phyloP scores from a whole-genome alignment of 73 alveolate genomes.

The Paramecium primaurelia region DNA sequence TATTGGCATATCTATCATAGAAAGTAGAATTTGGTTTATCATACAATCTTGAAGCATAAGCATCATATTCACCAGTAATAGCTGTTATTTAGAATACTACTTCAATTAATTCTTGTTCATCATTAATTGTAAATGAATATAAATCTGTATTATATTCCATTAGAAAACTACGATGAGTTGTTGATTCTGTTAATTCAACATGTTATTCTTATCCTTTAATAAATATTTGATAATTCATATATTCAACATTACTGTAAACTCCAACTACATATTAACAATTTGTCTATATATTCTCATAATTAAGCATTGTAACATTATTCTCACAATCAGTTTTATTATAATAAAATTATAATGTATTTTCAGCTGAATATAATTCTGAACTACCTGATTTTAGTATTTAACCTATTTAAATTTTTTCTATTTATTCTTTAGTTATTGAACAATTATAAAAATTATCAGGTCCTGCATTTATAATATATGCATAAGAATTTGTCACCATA shows the following conservation, averaged over 20 bases:
- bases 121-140: not conserved
- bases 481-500: not conserved
- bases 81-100: conserved; percentile 10
- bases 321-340: not conserved
- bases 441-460: conserved; percentile 42
- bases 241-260: not conserved
- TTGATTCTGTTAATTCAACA: not conserved
- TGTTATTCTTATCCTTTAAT: not conserved
- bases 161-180: not conserved
- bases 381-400: not conserved
- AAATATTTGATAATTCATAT: not conserved
- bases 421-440: not conserved
- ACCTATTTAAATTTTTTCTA: not conserved
- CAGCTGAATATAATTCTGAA: not conserved
- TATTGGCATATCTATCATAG: not conserved
- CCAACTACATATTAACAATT: conserved; percentile 9
- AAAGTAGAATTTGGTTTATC: not conserved
- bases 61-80: not conserved
- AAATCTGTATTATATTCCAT: conserved; percentile 2
- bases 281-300: not conserved
- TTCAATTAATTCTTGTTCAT: not conserved
- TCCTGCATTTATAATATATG: not conserved
- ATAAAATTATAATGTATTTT: not conserved
- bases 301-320: not conserved
- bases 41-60: not conserved